Evolutionary conservation across 441 rosid species (phyloP).

Genomic region (Pelargonium australe): DNA sequence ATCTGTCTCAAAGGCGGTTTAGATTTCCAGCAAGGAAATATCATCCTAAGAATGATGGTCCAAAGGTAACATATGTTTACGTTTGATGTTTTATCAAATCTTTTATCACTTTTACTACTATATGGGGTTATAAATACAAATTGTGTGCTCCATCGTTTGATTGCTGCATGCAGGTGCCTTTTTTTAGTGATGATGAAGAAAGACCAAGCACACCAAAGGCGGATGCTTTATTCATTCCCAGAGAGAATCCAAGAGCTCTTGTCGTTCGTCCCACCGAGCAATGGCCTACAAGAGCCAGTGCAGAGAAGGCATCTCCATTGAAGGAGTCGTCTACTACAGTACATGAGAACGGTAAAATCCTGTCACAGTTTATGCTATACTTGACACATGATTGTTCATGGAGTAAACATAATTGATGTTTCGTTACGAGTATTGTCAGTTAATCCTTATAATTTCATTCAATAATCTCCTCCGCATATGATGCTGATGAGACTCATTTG

Average conservation of each 20-base stretch:
- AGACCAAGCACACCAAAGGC: conserved; percentile 81
- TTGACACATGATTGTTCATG: too few species aligned
- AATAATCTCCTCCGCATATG: too few species aligned
- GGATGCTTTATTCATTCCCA: conserved; percentile 76
- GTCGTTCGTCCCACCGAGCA: conserved; percentile 63
- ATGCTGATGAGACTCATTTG: too few species aligned
- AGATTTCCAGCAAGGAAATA: conserved; percentile 76
- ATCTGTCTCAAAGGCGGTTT: conserved; percentile 69
- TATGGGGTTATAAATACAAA: neutral
- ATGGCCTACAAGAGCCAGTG: conserved; percentile 47
- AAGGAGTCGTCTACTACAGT: conserved; percentile 35
- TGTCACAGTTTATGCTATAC: neutral
- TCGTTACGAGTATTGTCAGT: neutral
- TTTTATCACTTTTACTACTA: neutral
- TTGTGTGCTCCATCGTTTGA: neutral
- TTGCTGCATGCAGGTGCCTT: conserved; percentile 63
- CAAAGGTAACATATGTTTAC: conserved; percentile 43
- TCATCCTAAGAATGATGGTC: conserved; percentile 59
- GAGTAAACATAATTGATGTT: neutral
- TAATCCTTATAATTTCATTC: neutral
- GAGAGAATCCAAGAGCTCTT: conserved; percentile 92
- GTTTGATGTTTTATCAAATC: neutral
- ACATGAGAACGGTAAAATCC: conserved; percentile 53
- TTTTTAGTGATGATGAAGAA: conserved; percentile 83
- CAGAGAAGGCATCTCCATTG: conserved; percentile 40